Evolutionary conservation across 192 early-diverging fungal species (phyloP).

Genomic region (Cetraspora pellucida): DNA sequence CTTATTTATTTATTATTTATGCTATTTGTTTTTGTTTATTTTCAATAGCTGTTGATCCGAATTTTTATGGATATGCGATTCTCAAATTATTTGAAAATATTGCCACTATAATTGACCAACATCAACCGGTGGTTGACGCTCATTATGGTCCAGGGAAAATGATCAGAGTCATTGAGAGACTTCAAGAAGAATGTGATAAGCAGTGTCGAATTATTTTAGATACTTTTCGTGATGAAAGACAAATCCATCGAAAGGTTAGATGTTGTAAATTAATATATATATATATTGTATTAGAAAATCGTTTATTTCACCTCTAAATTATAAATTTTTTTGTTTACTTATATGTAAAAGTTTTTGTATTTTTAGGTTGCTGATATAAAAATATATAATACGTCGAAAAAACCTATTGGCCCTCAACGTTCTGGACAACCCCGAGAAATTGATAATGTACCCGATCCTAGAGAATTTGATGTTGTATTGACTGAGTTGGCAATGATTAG

Average conservation of each 20-base stretch:
- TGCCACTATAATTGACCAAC: conserved; percentile 85
- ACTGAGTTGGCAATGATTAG: conserved; percentile 81
- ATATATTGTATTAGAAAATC: too few species aligned
- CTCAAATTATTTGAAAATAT: conserved; percentile 88
- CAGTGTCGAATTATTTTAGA: conserved; percentile 78
- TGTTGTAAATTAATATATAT: conserved; percentile 17
- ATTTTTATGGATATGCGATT: conserved; percentile 76
- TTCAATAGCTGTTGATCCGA: conserved; percentile 47
- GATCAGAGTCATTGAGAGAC: conserved; percentile 80
- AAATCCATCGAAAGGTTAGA: conserved; percentile 47
- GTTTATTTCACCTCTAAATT: too few species aligned
- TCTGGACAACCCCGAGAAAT: conserved; percentile 28
- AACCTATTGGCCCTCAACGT: conserved; percentile 15
- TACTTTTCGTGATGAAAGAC: conserved; percentile 76
- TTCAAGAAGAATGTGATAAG: conserved; percentile 88
- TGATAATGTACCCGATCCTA: conserved; percentile 63
- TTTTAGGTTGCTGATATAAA: conserved; percentile 59
- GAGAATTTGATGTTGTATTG: conserved; percentile 78
- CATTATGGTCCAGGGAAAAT: conserved; percentile 89
- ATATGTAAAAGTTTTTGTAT: too few species aligned
- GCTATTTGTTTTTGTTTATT: not conserved
- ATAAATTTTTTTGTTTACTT: too few species aligned
- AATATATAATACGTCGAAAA: conserved; percentile 40
- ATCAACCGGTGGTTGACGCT: conserved; percentile 80
- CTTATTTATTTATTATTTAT: conserved; percentile 7